Percentiles rank a stretch among this genome's conserved stretches.
Evolutionary conservation across 1,284 basidiomycete species (phyloP).

Genomic region (Veloboletus limbatus): DNA sequence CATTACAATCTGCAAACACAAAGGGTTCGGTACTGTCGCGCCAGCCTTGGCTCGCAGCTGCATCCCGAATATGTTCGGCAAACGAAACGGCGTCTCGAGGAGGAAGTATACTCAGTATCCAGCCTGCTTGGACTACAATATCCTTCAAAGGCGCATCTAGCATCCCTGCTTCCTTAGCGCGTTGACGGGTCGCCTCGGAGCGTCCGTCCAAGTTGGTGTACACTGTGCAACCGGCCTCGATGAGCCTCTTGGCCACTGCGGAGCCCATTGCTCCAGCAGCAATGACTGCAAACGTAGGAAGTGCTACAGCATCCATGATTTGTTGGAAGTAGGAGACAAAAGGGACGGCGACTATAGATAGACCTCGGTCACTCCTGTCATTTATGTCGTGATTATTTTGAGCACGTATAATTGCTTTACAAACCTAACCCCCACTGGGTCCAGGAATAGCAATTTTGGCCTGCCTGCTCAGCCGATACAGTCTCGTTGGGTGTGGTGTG

Average conservation of each 20-base stretch:
- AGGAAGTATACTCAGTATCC: slow-evolving; percentile 57
- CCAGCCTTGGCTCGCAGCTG: slow-evolving; percentile 9
- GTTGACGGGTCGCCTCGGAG: slow-evolving; percentile 44
- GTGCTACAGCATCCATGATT: slow-evolving; percentile 12
- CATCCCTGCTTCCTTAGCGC: slow-evolving; percentile 55
- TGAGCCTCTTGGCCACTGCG: slow-evolving; percentile 43
- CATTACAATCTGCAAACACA: slow-evolving; percentile 60
- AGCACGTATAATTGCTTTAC: no score
- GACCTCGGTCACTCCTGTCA: slow-evolving; percentile 17
- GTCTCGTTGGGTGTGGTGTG: slow-evolving; percentile 9
- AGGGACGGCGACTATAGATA: slow-evolving; percentile 7
- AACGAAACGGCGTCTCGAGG: slow-evolving; percentile 52
- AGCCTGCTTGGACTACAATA: slow-evolving; percentile 42
- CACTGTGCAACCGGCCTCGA: slow-evolving; percentile 44
- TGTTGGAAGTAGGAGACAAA: slow-evolving; percentile 11
- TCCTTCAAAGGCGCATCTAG: slow-evolving; percentile 44
- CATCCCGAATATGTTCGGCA: slow-evolving; percentile 42
- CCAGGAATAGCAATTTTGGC: background rate
- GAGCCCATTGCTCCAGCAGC: slow-evolving; percentile 42
- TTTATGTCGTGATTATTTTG: slow-evolving; percentile 1
- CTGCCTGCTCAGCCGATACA: no score
- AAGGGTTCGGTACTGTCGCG: slow-evolving; percentile 16
- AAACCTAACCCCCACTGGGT: no score
- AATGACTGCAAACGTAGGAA: slow-evolving; percentile 26
- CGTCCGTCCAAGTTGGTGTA: slow-evolving; percentile 51